Evolutionary conservation across 495 filamentous ascomycete genomes (phyloP).

Genomic region (Staphylotrichum longicolle): DNA sequence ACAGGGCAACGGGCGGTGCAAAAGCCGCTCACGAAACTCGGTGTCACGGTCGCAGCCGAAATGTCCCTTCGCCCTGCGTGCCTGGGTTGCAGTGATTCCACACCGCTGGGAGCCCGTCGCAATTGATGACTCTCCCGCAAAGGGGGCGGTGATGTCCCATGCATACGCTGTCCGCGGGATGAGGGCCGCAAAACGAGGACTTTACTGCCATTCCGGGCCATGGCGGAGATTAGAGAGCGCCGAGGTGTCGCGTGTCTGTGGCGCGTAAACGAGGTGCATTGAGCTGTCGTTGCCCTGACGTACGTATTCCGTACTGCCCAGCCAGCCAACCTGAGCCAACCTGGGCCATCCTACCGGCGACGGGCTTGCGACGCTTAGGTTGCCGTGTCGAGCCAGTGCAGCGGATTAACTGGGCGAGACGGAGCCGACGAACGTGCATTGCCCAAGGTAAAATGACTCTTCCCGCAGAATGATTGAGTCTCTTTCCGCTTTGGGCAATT

Average conservation of each 20-base stretch:
- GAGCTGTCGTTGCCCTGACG: not conserved
- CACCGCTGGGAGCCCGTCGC: slow-evolving; percentile 10
- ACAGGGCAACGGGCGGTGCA: slow-evolving; percentile 15
- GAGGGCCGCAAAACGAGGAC: not conserved
- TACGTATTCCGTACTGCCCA: no score
- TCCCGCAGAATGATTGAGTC: slow-evolving; percentile 4
- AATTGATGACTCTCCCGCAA: slow-evolving; percentile 8
- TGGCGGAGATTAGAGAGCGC: slow-evolving; percentile 2
- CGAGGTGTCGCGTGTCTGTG: slow-evolving; percentile 1
- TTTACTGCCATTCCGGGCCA: not conserved
- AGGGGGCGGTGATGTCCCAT: slow-evolving; percentile 15
- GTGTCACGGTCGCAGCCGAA: not conserved
- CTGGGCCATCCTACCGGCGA: not conserved
- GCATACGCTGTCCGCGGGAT: not conserved
- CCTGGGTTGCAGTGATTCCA: not conserved
- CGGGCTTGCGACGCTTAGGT: slow-evolving; percentile 5
- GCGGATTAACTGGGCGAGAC: not conserved
- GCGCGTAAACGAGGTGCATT: slow-evolving; percentile 13
- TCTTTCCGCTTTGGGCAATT: slow-evolving; percentile 12
- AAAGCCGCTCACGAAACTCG: not conserved
- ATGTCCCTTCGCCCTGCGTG: not conserved
- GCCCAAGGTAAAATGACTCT: slow-evolving; percentile 11
- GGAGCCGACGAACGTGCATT: not conserved
- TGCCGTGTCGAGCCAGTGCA: slow-evolving; percentile 8
- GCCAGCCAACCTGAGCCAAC: no score